Conservation (phyloP, 2,329 filamentous ascomycete genomes). For the Trichoderma endophyticum region DNA sequence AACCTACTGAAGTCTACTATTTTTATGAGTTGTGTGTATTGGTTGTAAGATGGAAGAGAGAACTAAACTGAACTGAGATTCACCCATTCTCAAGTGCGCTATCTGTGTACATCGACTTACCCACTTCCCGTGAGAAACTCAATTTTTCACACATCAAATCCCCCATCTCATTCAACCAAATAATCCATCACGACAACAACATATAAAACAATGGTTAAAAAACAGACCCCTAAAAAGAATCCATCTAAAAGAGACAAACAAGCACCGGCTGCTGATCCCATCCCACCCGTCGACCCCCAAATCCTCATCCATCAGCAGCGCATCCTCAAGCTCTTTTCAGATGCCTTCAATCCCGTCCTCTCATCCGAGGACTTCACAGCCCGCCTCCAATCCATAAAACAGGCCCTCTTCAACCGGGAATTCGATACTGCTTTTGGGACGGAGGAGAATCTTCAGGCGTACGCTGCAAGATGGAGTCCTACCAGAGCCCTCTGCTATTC, state of each 20-base stretch:
- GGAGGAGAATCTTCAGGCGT: conserved; percentile 70
- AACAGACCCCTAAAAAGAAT: neutral
- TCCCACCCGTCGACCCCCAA: conserved; percentile 20
- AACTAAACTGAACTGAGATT: neutral
- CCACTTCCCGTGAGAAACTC: neutral
- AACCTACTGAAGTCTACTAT: too few relatives aligned
- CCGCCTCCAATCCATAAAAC: conserved; percentile 77
- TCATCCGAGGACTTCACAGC: conserved; percentile 45
- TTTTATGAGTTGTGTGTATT: neutral
- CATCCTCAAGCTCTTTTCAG: conserved; percentile 69
- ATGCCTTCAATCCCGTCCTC: conserved; percentile 56
- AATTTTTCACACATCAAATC: conserved; percentile 5
- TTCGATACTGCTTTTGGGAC: conserved; percentile 76
- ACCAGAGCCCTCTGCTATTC: conserved; percentile 79
- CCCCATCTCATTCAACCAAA: neutral
- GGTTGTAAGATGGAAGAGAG: neutral
- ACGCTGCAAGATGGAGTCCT: conserved; percentile 88
- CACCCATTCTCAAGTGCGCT: neutral
- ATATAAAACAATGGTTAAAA: neutral
- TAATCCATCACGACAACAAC: neutral
- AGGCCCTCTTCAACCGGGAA: conserved; percentile 80
- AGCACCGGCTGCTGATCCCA: neutral
- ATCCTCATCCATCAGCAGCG: conserved; percentile 53
- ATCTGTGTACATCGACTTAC: too few relatives aligned
- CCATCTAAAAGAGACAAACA: neutral